These are phyloP conservation scores for Starmerella floris DNA, from an alignment of 805 yeast genomes.

Conservation along the genomic window DNA sequence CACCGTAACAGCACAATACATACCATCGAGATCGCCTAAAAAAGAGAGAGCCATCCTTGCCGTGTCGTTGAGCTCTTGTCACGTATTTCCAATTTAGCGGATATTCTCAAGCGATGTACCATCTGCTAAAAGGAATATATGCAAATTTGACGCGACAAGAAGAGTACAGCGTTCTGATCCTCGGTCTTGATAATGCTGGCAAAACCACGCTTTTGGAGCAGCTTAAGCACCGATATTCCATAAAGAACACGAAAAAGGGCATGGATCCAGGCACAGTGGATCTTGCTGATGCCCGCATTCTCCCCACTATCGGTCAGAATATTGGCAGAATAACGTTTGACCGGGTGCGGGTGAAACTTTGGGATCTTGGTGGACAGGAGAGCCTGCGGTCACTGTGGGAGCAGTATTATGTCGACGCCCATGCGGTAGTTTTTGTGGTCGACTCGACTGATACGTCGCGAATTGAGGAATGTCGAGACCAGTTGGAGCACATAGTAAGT, in stretches of 20 bases:
- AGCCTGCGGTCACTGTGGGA: conserved; percentile 77
- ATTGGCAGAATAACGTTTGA: conserved; percentile 33
- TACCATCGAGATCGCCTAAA: too few species aligned
- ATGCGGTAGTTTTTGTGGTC: conserved; percentile 82
- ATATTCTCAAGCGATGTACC: too few species aligned
- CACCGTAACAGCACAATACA: too few species aligned
- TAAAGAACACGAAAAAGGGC: conserved; percentile 30
- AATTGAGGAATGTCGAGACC: conserved; percentile 66
- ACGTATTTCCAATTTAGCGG: too few species aligned
- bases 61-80: too few species aligned
- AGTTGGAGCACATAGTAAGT: conserved; percentile 41
- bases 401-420: conserved; percentile 71
- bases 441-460: conserved; percentile 80
- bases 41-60: too few species aligned
- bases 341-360: conserved; percentile 47
- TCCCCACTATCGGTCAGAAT: conserved; percentile 94
- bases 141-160: conserved; percentile 45
- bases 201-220: conserved; percentile 72
- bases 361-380: conserved; percentile 97
- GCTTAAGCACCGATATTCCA: conserved; percentile 41
- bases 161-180: conserved; percentile 62
- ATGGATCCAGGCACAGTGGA: conserved; percentile 11
- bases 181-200: conserved; percentile 93
- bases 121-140: conserved; percentile 49
- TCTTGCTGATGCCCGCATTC: conserved; percentile 35